Evolutionary conservation across 495 filamentous ascomycete species (phyloP).

Genomic region (Penicillium canariense): DNA sequence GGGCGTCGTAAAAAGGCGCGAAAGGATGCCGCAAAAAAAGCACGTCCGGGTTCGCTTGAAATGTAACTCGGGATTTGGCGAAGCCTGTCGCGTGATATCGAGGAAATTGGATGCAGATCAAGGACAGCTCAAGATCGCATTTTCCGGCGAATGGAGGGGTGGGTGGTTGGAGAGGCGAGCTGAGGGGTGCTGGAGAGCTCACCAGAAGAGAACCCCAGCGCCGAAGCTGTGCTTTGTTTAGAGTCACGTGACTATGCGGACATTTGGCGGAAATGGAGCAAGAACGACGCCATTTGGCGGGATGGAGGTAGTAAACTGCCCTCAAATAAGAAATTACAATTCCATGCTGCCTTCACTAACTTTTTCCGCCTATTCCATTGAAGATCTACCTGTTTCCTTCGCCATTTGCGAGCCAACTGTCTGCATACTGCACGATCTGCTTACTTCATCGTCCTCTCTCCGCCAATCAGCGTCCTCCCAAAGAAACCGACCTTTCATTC

Average conservation of each 20-base stretch:
- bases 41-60: constrained; percentile 1
- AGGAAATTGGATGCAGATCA: background rate
- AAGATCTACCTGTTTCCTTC: background rate
- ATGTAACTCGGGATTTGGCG: background rate
- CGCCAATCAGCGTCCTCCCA: constrained; percentile 32
- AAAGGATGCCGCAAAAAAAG: constrained; percentile 22
- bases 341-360: background rate
- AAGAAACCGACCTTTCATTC: constrained; percentile 35
- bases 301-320: background rate
- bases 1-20: constrained; percentile 18
- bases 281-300: background rate
- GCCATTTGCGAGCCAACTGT: background rate
- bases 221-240: constrained; percentile 30
- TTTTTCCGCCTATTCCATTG: background rate
- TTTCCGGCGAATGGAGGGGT: constrained; percentile 1
- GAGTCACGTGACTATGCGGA: constrained; percentile 30
- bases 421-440: background rate
- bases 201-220: constrained; percentile 18
- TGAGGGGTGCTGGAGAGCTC: constrained; percentile 25
- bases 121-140: constrained; percentile 13
- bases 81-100: background rate
- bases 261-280: background rate
- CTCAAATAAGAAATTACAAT: background rate
- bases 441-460: constrained; percentile 18
- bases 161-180: constrained; percentile 15